Evolutionary conservation across 2,329 filamentous ascomycete genomes (phyloP).

Genomic region (Exophiala viscosa): DNA sequence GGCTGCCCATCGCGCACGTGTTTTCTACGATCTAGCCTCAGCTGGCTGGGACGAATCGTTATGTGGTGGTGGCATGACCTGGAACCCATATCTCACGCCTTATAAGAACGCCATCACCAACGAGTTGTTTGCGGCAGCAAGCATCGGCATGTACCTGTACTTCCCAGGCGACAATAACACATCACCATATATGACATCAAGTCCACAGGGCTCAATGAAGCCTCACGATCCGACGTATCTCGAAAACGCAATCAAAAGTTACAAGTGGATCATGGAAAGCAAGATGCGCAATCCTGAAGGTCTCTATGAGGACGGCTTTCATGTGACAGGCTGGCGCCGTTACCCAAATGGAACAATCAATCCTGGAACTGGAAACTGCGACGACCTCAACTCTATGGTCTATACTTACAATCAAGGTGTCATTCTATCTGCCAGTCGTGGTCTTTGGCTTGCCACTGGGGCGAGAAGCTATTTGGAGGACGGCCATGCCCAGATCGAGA

Average conservation of each 20-base stretch:
- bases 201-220: conserved; percentile 30
- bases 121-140: conserved; percentile 80
- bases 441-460: conserved; percentile 74
- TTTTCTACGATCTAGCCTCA: conserved; percentile 80
- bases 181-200: conserved; percentile 57
- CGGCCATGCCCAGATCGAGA: conserved; percentile 71
- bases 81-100: conserved; percentile 74
- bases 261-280: conserved; percentile 72
- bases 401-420: conserved; percentile 97
- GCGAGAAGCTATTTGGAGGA: conserved; percentile 68
- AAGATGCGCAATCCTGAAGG: conserved; percentile 76
- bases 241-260: conserved; percentile 69
- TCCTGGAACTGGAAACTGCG: conserved; percentile 68
- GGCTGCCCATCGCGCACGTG: conserved; percentile 75
- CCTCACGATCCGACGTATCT: conserved; percentile 63
- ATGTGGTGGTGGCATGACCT: conserved; percentile 84
- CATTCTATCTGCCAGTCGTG: conserved; percentile 73
- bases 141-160: conserved; percentile 82
- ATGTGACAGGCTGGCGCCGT: conserved; percentile 63
- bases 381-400: conserved; percentile 79
- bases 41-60: conserved; percentile 76
- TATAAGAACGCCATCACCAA: conserved; percentile 99
- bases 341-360: conserved; percentile 48
- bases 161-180: conserved; percentile 76
- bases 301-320: conserved; percentile 82